These are phyloP conservation scores for Curvularia verruculosa DNA, from an alignment of 2,329 filamentous ascomycete species.

Conservation along the genomic window DNA sequence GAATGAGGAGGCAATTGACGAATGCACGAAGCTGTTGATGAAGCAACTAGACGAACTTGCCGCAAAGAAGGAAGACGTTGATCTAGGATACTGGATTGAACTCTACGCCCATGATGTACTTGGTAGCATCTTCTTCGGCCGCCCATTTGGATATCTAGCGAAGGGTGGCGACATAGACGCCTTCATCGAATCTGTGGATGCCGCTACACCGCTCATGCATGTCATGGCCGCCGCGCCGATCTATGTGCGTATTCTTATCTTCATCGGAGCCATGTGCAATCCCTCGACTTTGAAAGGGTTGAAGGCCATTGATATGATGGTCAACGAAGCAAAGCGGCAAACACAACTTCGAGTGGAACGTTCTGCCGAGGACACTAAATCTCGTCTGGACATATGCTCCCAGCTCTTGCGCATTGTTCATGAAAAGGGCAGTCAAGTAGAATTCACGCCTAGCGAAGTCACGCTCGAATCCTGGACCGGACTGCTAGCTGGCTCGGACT, in stretches of 20 bases:
- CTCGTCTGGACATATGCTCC: conserved; percentile 20
- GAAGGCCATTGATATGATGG: conserved; percentile 36
- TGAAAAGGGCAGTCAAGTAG: conserved; percentile 36
- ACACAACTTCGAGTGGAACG: conserved; percentile 20
- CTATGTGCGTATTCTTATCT: conserved; percentile 39
- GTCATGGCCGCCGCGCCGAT: conserved; percentile 37
- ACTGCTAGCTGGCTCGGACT: conserved; percentile 47
- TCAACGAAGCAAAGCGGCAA: conserved; percentile 14
- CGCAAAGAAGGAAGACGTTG: conserved; percentile 22
- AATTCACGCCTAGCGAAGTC: conserved; percentile 41
- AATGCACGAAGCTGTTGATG: conserved; percentile 32
- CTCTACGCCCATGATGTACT: conserved; percentile 49
- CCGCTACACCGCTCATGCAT: conserved; percentile 40
- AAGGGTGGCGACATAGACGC: conserved; percentile 48
- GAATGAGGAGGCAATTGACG: conserved; percentile 31
- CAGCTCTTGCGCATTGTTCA: conserved; percentile 34
- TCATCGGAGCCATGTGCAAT: conserved; percentile 29
- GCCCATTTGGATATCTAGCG: conserved; percentile 53
- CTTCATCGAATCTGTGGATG: conserved; percentile 48
- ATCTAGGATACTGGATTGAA: conserved; percentile 39
- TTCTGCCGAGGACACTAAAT: conserved; percentile 16
- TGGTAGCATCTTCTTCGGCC: conserved; percentile 51
- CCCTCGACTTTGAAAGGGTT: conserved; percentile 31
- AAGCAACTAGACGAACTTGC: conserved; percentile 27
- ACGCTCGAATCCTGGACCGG: conserved; percentile 36